A percentile compares a stretch with the other conserved stretches of the same genome.
These are phyloP conservation scores for Lasiosphaeria miniovina DNA, from an alignment of 495 filamentous ascomycete species.

Conservation along the genomic window DNA sequence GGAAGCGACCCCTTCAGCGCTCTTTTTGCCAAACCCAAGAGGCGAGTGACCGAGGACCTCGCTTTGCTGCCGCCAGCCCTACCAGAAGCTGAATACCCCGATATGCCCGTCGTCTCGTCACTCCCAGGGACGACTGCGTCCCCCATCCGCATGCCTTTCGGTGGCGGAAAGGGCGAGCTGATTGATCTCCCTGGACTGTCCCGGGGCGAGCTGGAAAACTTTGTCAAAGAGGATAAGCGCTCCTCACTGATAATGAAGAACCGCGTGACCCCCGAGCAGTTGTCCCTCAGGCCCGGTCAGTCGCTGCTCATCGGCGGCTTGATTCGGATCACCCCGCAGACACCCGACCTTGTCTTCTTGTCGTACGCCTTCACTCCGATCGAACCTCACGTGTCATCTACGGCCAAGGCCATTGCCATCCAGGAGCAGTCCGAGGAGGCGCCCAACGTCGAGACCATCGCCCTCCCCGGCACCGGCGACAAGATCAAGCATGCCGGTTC, in stretches of 20 bases:
- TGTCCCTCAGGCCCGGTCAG: slow-evolving; percentile 69
- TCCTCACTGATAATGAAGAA: slow-evolving; percentile 70
- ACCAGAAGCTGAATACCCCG: slow-evolving; percentile 67
- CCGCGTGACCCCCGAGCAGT: slow-evolving; percentile 63
- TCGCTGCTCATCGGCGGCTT: slow-evolving; percentile 86
- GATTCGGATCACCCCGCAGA: slow-evolving; percentile 78
- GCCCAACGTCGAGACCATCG: slow-evolving; percentile 57
- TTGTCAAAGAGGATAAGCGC: slow-evolving; percentile 63
- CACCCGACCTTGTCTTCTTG: slow-evolving; percentile 59
- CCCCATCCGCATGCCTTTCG: slow-evolving; percentile 86
- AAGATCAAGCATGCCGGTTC: slow-evolving; percentile 65
- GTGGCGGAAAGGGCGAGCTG: slow-evolving; percentile 80
- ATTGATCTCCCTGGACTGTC: slow-evolving; percentile 85
- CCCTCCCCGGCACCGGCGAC: slow-evolving; percentile 52
- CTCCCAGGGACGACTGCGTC: slow-evolving; percentile 92
- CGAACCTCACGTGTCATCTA: slow-evolving; percentile 68
- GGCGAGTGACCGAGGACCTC: slow-evolving; percentile 26
- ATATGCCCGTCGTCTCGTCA: slow-evolving; percentile 78
- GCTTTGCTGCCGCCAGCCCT: slow-evolving; percentile 72
- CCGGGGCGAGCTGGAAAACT: slow-evolving; percentile 64
- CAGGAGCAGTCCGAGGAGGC: slow-evolving; percentile 52
- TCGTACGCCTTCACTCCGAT: slow-evolving; percentile 78
- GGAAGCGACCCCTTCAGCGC: slow-evolving; percentile 24
- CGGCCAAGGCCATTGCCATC: slow-evolving; percentile 68
- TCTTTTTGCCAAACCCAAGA: slow-evolving; percentile 16